Evolutionary conservation across 441 rosid species (phyloP).

Genomic region (Mallotus japonicus): DNA sequence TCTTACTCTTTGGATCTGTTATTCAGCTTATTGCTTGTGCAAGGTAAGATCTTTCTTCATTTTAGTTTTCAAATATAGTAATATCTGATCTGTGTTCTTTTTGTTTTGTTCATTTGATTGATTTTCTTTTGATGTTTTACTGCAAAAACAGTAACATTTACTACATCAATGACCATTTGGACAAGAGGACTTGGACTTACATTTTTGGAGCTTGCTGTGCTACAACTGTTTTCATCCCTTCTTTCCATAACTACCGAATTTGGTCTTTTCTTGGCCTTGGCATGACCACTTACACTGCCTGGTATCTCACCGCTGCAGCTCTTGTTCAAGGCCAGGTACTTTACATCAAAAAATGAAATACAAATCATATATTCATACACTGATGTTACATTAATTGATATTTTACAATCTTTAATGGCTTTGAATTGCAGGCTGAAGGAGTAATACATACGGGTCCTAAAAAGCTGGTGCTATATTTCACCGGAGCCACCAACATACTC

Average conservation of each 20-base stretch:
- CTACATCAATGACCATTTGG: conserved; percentile 88
- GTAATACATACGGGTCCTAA: conserved; percentile 75
- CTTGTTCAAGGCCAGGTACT: conserved; percentile 77
- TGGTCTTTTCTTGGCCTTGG: conserved; percentile 99
- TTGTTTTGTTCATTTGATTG: neutral
- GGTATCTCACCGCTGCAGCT: conserved; percentile 91
- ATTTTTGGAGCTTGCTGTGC: conserved; percentile 99
- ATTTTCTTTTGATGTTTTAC: neutral
- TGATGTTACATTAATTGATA: neutral
- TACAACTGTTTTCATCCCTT: conserved; percentile 92
- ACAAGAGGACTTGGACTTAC: conserved; percentile 98
- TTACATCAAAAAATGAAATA: no score
- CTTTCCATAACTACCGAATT: conserved; percentile 93
- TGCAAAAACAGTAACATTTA: conserved; percentile 78
- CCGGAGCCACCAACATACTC: conserved; percentile 96
- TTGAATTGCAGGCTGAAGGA: conserved; percentile 43
- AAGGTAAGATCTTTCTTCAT: conserved; percentile 40
- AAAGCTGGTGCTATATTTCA: conserved; percentile 85
- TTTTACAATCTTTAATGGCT: neutral
- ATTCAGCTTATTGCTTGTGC: conserved; percentile 98
- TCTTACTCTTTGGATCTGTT: conserved; percentile 95
- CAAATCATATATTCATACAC: no score
- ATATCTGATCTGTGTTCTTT: conserved; percentile 3
- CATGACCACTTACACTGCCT: conserved; percentile 98
- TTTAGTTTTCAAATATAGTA: neutral